These are phyloP conservation scores for Endothia cerciana DNA, from an alignment of 2,329 filamentous ascomycete species.

Conservation along the genomic window DNA sequence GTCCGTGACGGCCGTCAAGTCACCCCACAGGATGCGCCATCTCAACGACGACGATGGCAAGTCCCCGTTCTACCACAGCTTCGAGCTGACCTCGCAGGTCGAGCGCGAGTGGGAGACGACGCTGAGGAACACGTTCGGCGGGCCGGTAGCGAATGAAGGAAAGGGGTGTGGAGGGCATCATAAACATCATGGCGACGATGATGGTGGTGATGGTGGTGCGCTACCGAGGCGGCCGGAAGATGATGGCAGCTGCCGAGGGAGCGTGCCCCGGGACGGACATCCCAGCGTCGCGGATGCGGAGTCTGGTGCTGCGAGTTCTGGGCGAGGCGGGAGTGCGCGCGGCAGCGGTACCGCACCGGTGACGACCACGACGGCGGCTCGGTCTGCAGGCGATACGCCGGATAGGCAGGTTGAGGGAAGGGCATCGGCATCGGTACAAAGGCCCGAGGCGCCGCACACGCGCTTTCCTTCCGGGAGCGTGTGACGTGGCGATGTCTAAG, in stretches of 20 bases:
- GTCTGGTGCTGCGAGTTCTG: background rate
- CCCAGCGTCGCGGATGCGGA: background rate
- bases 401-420: background rate
- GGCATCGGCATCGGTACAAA: background rate
- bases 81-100: constrained; percentile 22
- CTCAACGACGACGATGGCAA: background rate
- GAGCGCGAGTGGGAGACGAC: constrained; percentile 28
- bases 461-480: background rate
- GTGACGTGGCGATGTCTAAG: too few species aligned
- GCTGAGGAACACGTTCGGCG: constrained; percentile 22
- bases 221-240: background rate
- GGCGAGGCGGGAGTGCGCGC: background rate
- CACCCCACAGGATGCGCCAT: background rate
- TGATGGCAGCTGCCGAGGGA: constrained; percentile 14
- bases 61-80: constrained; percentile 14
- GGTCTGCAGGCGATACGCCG: background rate
- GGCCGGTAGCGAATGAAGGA: background rate
- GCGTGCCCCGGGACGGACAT: background rate
- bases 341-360: background rate
- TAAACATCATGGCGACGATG: background rate
- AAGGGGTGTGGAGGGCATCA: background rate
- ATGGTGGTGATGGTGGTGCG: background rate
- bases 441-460: background rate
- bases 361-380: background rate
- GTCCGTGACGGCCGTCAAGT: background rate